Conservation (phyloP, 2,329 filamentous ascomycete genomes). For the Trichoderma sp. region DNA sequence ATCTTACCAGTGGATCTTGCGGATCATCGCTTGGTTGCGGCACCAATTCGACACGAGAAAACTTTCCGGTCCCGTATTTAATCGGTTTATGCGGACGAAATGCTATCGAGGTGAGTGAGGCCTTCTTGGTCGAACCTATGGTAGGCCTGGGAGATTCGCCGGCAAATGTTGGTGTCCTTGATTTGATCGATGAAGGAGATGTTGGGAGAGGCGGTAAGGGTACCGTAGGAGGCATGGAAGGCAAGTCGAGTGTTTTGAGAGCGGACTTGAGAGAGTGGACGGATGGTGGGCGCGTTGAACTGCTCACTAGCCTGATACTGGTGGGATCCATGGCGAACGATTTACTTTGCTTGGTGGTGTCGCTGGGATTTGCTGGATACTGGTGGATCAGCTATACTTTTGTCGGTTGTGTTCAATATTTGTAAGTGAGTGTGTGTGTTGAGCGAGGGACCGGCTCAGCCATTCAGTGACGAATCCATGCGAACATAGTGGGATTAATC, state of each 20-base stretch:
- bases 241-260: constrained; percentile 7
- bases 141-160: not conserved
- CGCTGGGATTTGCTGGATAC: not conserved
- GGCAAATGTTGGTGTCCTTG: constrained; percentile 4
- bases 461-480: not conserved
- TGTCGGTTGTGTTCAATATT: not conserved
- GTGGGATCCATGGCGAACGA: constrained; percentile 17
- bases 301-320: not conserved
- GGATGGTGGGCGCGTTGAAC: constrained; percentile 12
- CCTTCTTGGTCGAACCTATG: constrained; percentile 9
- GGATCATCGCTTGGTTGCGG: constrained; percentile 55
- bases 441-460: constrained; percentile 17
- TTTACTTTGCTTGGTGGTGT: not conserved
- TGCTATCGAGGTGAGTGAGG: constrained; percentile 21
- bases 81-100: constrained; percentile 32
- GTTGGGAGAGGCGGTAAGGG: constrained; percentile 16
- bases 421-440: not conserved
- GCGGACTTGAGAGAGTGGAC: constrained; percentile 16
- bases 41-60: constrained; percentile 44
- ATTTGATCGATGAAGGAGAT: not conserved
- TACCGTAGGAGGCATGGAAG: constrained; percentile 15
- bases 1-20: constrained; percentile 51
- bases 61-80: constrained; percentile 47
- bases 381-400: not conserved
- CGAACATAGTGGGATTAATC: not conserved